These are phyloP conservation scores for Pleoardoris graminearum DNA, from an alignment of 2,329 filamentous ascomycete species.

Conservation along the genomic window DNA sequence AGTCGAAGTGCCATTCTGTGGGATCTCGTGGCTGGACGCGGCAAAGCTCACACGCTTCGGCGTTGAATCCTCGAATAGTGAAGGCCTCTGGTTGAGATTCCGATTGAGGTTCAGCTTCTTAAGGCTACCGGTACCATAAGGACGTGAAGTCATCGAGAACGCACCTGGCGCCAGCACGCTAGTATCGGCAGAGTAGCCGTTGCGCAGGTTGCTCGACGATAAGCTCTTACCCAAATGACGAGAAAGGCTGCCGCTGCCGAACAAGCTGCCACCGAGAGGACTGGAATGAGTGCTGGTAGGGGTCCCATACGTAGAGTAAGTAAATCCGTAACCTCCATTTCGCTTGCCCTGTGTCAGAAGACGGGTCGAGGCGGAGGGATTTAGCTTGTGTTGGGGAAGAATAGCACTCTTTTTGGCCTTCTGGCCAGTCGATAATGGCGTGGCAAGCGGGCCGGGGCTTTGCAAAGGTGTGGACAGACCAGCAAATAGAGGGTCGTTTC, in stretches of 20 bases:
- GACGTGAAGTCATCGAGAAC: constrained; percentile 66
- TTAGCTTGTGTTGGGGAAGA: constrained; percentile 84
- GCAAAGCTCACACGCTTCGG: constrained; percentile 90
- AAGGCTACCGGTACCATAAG: constrained; percentile 58
- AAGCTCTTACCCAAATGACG: constrained; percentile 82
- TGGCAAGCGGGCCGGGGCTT: constrained; percentile 86
- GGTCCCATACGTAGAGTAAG: constrained; percentile 88
- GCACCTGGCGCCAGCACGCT: constrained; percentile 85
- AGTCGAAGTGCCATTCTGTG: constrained; percentile 25
- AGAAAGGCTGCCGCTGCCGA: constrained; percentile 62
- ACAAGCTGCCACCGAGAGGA: constrained; percentile 56
- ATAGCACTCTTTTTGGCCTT: constrained; percentile 80
- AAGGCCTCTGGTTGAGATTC: constrained; percentile 68
- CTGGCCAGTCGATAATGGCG: constrained; percentile 75
- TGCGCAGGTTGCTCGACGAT: constrained; percentile 82
- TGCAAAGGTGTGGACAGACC: constrained; percentile 68
- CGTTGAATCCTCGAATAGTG: constrained; percentile 61
- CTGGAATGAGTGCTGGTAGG: constrained; percentile 76
- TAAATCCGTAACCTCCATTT: constrained; percentile 77
- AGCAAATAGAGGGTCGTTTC: constrained; percentile 82
- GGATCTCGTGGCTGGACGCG: constrained; percentile 50
- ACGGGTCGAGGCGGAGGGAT: constrained; percentile 76
- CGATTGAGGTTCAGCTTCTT: constrained; percentile 95
- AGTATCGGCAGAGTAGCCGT: constrained; percentile 79
- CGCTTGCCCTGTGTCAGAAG: constrained; percentile 76